Base-by-base conservation (phyloP, 2,329 filamentous ascomycete species). In the Phyllosticta paracitricarpa region DNA sequence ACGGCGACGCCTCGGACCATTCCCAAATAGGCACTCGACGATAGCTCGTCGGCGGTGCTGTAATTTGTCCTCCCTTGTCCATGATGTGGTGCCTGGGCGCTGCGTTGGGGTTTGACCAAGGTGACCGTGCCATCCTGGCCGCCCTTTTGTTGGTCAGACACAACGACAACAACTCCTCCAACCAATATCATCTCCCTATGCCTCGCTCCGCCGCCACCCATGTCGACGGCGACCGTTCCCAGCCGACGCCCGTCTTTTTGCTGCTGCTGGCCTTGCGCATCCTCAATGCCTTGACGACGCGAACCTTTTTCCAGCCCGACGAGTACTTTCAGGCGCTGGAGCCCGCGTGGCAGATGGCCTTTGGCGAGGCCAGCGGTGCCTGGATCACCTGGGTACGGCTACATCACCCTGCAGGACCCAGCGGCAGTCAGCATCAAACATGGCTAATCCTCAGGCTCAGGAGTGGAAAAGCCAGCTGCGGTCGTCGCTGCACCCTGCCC, bases 281-380 rank as follows among this genome's bases (percentile, higher is more conserved):
- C 65, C 73, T 89, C 72, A 96, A 96, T 76, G 86, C 91, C 33
- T 80, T 94, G 67, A 84, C 81, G 64, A 79, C 95, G 62, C 80
- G 84, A 66, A 97, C 94, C 22, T 99, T 97, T 74, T 99, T 99
- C 77, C 94, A 99, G 75, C 94, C 94, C 28, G 94, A 99, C 78
- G 94, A 99, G 75, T 97, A 90, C 78, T 99, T 94, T 70, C 94
- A 99, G 72, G 89, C 91, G 1, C 83, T 97, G 54, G 94, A 99
- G 77, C 93, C 94, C 59, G 94, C 94, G 66, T 97, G 93, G 92
- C 80, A 86, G 68, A 81, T 94, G 61, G 89, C 89, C 2, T 97
- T 96, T 79, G 92, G 92, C 24, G 70, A 78, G 2, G 72, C 81
- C 14, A 89, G 87, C 73, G 89, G 89, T 64, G 90, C 93, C 28